Evolutionary conservation across 2,329 filamentous ascomycete genomes (phyloP), one percentile per base, ranked within the genome.

Genomic region (Aspergillus ustus): DNA sequence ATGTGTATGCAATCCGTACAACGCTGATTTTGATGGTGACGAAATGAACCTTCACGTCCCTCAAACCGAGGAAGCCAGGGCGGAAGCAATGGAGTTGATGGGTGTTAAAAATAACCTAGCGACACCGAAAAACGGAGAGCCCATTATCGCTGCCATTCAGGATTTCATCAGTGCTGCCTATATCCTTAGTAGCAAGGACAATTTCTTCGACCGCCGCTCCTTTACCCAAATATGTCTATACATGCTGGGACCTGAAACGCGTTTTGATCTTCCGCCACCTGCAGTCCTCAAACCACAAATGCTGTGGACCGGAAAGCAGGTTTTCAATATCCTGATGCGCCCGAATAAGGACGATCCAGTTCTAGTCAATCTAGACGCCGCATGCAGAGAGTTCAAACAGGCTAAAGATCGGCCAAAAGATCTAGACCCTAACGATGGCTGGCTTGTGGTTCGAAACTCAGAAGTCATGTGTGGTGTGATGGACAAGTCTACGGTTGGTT

Each of bases 31-130:
- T 69, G 95, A 99, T 71, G 95, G 95, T 63, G 95, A 99, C 70
- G 95, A 99, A 77, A 99, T 99, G 95, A 99, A 99, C 70, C 80
- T 99, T 52, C 95, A 99, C 78, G 93, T 99, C 17, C 95, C 95
- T 2, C 95, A 99, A 75, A 98, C 95, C 0, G 95, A 99, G 80
- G 95, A 99, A 78, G 94, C 95, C 11, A 87, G 95, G 60, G 92
- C 94, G 2, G 95, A 99, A 78, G 95, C 95, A 0, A 96, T 96
- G 71, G 93, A 94, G 68, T 81, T 99, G 52, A 99, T 99, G 95
- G 95, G 95, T 46, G 93, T 99, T 59, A 97, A 97, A 79, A 89
- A 98, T 82, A 99, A 99, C 75, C 79, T 99, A 61, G 91, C 91
- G 3, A 99, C 95, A 0, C 95, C 95, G 0, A 97, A 97, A 78